Percentiles rank a stretch among this genome's conserved stretches.
Conservation (phyloP, 768 basidiomycete species). For the Kwoniella dejecticola region DNA sequence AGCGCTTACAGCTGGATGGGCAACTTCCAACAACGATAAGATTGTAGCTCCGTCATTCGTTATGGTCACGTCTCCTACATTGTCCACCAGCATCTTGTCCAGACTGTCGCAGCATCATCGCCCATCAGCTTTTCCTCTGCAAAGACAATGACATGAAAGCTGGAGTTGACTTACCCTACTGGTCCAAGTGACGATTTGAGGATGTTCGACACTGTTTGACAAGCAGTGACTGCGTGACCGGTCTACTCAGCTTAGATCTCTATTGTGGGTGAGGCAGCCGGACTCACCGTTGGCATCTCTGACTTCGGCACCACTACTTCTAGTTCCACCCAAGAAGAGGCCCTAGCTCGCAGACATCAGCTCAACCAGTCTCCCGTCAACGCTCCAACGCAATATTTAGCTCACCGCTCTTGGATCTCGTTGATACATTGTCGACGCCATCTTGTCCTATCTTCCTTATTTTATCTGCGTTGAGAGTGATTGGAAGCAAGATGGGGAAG, state of each 20-base stretch:
- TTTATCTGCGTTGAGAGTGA: too few species aligned
- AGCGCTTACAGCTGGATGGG: conserved; percentile 90
- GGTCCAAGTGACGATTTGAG: conserved; percentile 95
- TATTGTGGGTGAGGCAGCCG: neutral
- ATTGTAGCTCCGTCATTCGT: conserved; percentile 99
- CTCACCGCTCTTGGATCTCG: conserved; percentile 56
- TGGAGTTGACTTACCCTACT: conserved; percentile 77
- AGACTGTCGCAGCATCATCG: conserved; percentile 35
- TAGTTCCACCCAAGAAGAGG: conserved; percentile 89
- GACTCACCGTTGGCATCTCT: conserved; percentile 90
- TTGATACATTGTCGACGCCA: conserved; percentile 56
- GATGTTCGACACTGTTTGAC: conserved; percentile 94
- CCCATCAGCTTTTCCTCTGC: neutral
- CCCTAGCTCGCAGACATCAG: conserved; percentile 57
- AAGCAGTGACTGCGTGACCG: conserved; percentile 75
- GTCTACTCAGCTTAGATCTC: neutral
- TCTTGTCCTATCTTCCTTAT: conserved; percentile 18
- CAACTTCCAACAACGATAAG: conserved; percentile 85
- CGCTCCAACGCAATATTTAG: neutral
- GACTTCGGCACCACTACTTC: conserved; percentile 92
- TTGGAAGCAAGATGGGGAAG: too few species aligned
- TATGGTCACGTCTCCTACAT: conserved; percentile 98
- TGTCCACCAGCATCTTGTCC: conserved; percentile 80
- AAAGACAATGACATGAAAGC: neutral
- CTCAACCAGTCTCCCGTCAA: neutral